Percentiles rank a stretch among this genome's conserved stretches.
phyloP scores from a whole-genome alignment of 345 rosid genomes.

The Corchorus capsularis region DNA sequence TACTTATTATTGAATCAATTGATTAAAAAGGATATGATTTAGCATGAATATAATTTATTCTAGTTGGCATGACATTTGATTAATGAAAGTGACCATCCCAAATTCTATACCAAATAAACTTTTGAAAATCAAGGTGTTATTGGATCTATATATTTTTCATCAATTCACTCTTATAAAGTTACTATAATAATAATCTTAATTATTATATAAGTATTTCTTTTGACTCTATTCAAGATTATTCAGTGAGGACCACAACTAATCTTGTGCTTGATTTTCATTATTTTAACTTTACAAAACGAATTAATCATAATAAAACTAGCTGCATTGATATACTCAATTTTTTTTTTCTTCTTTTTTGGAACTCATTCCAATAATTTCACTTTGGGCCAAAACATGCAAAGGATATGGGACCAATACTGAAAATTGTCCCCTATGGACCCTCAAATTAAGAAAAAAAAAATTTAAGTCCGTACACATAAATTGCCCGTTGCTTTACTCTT shows the following conservation, averaged over 20 bases:
- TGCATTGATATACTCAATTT: neutral
- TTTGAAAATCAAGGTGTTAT: neutral
- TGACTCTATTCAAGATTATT: neutral
- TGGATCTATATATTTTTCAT: neutral
- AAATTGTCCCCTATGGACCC: constrained; percentile 12
- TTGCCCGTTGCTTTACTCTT: neutral
- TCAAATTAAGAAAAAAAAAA: neutral
- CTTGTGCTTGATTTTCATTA: neutral
- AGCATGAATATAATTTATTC: neutral
- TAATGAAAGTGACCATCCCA: constrained; percentile 3
- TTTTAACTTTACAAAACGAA: constrained; percentile 6
- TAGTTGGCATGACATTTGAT: neutral
- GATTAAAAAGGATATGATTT: neutral
- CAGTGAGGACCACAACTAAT: neutral
- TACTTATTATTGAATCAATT: neutral
- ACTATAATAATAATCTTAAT: no score
- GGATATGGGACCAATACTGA: constrained; percentile 1
- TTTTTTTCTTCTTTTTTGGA: neutral
- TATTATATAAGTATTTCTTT: neutral
- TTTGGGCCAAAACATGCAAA: neutral
- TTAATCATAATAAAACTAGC: constrained; percentile 5
- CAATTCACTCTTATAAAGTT: neutral
- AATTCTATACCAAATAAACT: neutral
- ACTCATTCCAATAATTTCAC: constrained; percentile 2
- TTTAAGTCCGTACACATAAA: neutral